Percentiles rank a stretch among this genome's conserved stretches.
Conservation (phyloP, 192 early-diverging fungal species). For the Coemansia nantahalensis region DNA sequence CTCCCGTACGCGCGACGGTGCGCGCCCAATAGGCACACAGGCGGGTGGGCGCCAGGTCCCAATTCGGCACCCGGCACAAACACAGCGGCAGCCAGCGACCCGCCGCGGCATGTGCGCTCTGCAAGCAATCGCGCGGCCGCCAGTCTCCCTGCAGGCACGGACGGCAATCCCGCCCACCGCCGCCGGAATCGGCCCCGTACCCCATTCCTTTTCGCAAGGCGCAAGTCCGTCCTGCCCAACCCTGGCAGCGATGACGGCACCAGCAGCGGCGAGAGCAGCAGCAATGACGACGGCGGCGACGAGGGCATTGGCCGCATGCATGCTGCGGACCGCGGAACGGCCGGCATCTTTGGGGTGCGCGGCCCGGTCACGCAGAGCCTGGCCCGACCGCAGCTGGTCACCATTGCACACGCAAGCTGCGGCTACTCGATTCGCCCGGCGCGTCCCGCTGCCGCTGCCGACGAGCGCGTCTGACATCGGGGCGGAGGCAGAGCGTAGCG, state of each 20-base stretch:
- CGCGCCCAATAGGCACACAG: neutral
- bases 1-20: slow-evolving; percentile 33
- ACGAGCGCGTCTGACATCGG: too few species aligned
- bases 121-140: slow-evolving; percentile 5
- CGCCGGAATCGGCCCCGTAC: neutral
- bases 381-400: slow-evolving; percentile 33
- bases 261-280: neutral
- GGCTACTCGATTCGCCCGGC: slow-evolving; percentile 15
- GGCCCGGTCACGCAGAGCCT: neutral
- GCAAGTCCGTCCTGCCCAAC: neutral
- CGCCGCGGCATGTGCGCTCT: too few species aligned
- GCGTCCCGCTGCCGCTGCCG: too few species aligned
- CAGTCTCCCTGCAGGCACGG: slow-evolving; percentile 1
- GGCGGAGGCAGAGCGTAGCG: too few species aligned
- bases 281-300: too few species aligned
- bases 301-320: too few species aligned
- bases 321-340: too few species aligned
- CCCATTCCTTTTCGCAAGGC: neutral
- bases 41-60: too few species aligned
- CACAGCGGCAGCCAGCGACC: too few species aligned
- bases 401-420: slow-evolving; percentile 10
- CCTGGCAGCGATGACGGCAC: neutral
- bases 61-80: neutral
- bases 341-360: slow-evolving; percentile 2
- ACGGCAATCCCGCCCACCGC: neutral